These are phyloP conservation scores for Jaltomata sinuosa DNA, from an alignment of 257 asterid genomes.

Conservation along the genomic window DNA sequence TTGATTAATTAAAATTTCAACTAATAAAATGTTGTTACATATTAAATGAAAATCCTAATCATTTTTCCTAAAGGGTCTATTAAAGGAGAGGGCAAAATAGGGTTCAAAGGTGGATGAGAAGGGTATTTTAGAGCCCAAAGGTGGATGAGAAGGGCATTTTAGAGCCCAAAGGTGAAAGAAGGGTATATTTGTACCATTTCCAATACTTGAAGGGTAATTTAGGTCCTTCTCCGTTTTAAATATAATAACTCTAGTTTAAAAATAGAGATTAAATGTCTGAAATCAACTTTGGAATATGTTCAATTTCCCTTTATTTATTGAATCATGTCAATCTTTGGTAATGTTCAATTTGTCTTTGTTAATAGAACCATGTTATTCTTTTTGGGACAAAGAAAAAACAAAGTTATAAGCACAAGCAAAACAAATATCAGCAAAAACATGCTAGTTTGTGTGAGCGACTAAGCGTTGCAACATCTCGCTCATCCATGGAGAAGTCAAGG, in stretches of 20 bases:
- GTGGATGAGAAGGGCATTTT: no score
- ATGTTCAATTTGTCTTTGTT: not conserved
- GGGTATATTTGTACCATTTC: no score
- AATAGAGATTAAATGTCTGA: not conserved
- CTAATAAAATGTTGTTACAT: no score
- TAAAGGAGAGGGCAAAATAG: no score
- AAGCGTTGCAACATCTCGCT: not conserved
- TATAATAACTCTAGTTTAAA: not conserved
- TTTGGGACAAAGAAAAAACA: not conserved
- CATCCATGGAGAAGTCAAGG: not conserved
- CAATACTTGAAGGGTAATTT: no score
- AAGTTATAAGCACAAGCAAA: not conserved
- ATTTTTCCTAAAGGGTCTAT: no score
- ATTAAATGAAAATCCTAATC: no score
- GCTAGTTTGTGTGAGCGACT: not conserved
- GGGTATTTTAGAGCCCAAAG: no score
- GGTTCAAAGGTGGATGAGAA: no score
- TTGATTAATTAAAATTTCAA: no score
- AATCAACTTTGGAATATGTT: not conserved
- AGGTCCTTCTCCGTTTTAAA: no score
- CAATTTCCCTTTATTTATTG: not conserved
- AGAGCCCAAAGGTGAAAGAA: no score
- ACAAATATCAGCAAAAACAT: not conserved
- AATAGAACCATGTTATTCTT: not conserved
- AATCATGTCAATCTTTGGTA: not conserved